phyloP scores from a whole-genome alignment of 2,329 filamentous ascomycete genomes.

The Aspergillus brunneoviolaceus region DNA sequence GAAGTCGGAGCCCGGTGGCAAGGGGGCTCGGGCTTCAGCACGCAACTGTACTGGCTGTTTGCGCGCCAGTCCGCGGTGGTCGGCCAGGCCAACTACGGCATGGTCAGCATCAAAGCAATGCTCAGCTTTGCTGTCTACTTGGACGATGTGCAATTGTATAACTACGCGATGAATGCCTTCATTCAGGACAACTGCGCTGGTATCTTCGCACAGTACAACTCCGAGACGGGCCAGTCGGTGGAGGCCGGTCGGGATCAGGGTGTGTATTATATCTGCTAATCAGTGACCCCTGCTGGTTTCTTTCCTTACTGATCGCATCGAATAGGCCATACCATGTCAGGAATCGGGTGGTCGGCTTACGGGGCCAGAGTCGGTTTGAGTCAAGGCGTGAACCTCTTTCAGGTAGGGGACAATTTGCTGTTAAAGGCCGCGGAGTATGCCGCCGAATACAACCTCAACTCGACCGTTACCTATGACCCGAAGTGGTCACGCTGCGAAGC shows the following conservation, averaged over 20 bases:
- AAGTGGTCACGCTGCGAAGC: constrained; percentile 43
- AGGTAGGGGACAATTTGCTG: constrained; percentile 32
- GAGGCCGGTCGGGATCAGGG: constrained; percentile 43
- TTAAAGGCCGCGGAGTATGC: constrained; percentile 41
- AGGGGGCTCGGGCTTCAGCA: constrained; percentile 41
- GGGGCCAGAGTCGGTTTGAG: constrained; percentile 36
- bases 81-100: constrained; percentile 47
- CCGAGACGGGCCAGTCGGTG: constrained; percentile 37
- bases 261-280: too few relatives aligned
- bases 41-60: constrained; percentile 46
- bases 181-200: constrained; percentile 42
- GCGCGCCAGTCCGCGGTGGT: constrained; percentile 39
- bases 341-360: constrained; percentile 37
- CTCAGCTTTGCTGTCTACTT: constrained; percentile 44
- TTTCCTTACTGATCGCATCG: too few relatives aligned
- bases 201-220: constrained; percentile 24
- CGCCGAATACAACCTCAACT: constrained; percentile 41
- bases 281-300: too few relatives aligned
- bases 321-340: constrained; percentile 28
- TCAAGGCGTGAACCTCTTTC: constrained; percentile 40
- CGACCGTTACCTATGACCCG: constrained; percentile 37
- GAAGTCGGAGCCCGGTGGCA: constrained; percentile 35
- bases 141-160: constrained; percentile 43
- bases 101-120: constrained; percentile 42
- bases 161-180: constrained; percentile 42